Evolutionary conservation across 805 yeast genomes (phyloP).

Genomic region (Candida patagonica): DNA sequence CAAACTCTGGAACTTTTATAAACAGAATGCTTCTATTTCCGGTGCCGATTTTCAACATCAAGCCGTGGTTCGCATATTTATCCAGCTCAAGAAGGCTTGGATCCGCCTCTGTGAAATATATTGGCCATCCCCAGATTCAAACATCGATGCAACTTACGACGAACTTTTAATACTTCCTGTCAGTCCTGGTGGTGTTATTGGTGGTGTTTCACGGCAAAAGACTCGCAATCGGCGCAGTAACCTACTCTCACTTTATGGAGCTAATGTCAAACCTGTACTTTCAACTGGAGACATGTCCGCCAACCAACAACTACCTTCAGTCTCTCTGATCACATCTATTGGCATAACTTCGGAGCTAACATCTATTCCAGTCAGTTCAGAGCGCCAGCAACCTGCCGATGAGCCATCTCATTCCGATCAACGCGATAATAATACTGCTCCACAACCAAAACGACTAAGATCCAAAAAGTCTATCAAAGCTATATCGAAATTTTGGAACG

Average conservation of each 20-base stretch:
- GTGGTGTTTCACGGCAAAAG: slow-evolving; percentile 8
- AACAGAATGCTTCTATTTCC: neutral
- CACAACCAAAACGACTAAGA: no score
- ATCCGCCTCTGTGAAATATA: slow-evolving; percentile 28
- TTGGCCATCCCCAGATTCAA: slow-evolving; percentile 22
- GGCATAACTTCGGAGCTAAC: no score
- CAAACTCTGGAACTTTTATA: slow-evolving; percentile 22
- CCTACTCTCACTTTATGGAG: slow-evolving; percentile 14
- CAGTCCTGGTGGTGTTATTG: slow-evolving; percentile 28
- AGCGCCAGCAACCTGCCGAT: no score
- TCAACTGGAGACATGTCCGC: no score
- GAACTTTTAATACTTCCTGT: slow-evolving; percentile 12
- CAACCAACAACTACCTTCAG: no score
- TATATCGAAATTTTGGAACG: no score
- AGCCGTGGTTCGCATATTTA: slow-evolving; percentile 30
- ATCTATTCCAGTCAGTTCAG: no score
- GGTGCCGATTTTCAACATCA: slow-evolving; percentile 15
- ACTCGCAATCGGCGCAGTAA: slow-evolving; percentile 9
- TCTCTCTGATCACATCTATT: no score
- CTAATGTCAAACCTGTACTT: slow-evolving; percentile 14
- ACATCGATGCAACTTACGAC: slow-evolving; percentile 12
- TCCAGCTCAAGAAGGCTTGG: slow-evolving; percentile 45
- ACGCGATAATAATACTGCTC: no score
- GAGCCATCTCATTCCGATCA: no score
- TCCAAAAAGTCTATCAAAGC: no score